Conservation (phyloP, 176 grass and related monocot genomes). For the Dendrocalamus sinicus region DNA sequence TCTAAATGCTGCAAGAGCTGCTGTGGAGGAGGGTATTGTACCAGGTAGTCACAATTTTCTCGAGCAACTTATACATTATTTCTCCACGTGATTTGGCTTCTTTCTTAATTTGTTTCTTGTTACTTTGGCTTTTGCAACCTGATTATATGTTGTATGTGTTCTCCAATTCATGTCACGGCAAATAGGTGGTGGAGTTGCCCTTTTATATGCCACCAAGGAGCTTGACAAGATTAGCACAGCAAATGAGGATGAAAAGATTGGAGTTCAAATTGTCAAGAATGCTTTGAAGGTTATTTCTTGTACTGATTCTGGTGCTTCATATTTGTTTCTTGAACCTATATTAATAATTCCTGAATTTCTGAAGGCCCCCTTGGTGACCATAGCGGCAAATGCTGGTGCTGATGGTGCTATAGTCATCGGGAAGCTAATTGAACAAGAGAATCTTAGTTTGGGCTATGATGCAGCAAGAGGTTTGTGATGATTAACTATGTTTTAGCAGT, state of each 20-base stretch:
- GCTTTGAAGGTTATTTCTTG: conserved; percentile 74
- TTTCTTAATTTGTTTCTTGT: conserved; percentile 10
- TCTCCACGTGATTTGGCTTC: background rate
- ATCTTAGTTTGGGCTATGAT: conserved; percentile 80
- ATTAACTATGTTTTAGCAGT: background rate
- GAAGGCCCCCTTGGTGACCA: conserved; percentile 79
- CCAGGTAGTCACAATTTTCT: conserved; percentile 59
- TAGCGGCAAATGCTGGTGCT: conserved; percentile 78
- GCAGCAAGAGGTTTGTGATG: conserved; percentile 78
- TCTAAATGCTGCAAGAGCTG: conserved; percentile 83
- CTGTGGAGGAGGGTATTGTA: conserved; percentile 90
- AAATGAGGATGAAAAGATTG: conserved; percentile 84
- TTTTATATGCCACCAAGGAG: conserved; percentile 80
- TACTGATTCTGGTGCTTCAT: conserved; percentile 25
- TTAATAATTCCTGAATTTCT: conserved; percentile 33
- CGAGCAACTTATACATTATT: background rate
- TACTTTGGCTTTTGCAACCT: background rate
- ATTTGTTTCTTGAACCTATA: conserved; percentile 13
- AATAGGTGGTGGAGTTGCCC: conserved; percentile 89
- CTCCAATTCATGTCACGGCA: conserved; percentile 12
- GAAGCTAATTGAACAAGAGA: conserved; percentile 91
- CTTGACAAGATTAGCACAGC: conserved; percentile 74
- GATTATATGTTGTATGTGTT: conserved; percentile 27
- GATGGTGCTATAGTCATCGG: conserved; percentile 76
- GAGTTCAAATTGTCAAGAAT: conserved; percentile 91